Evolutionary conservation across 2,329 filamentous ascomycete genomes (phyloP), one percentile per base, ranked within the genome.

Genomic region (Pseudogymnoascus pannorum): DNA sequence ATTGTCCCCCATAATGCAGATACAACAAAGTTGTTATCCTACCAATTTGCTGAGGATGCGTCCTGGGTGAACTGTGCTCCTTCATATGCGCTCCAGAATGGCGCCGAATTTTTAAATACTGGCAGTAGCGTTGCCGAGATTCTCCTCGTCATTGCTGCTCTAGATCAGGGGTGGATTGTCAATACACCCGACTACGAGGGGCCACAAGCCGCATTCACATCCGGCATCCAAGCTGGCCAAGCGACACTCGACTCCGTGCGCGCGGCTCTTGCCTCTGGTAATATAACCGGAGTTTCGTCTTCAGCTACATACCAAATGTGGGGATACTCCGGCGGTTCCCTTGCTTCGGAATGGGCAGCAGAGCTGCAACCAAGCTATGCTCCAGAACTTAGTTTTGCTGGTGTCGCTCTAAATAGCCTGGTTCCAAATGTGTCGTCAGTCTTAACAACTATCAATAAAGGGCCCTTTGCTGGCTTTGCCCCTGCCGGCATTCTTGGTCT

Each of bases 281-380:
- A 24, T 22, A 14, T 44, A 24, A 22, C 20, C 12, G 40, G 40
- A 14, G 44, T 51, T 16, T 22, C 18, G 20, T 22, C 18, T 14
- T 44, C 20, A 22, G 18, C 18, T 22, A 44, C 40, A 22, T 24
- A 22, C 18, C 40, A 44, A 44, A 24, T 83, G 60, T 84, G 80
- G 79, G 82, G 82, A 0, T 85, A 84, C 66, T 82, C 78, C 0
- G 82, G 82, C 2, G 82, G 82, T 3, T 76, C 77, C 1, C 64
- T 84, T 16, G 80, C 81, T 0, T 78, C 73, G 2, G 79, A 79
- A 29, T 81, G 76, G 74, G 81, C 81, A 0, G 77, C 78, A 14
- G 80, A 84, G 58, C 68, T 84, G 20, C 79, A 81, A 44, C 71
- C 74, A 0, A 71, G 72, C 4, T 85, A 85, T 63, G 81, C 82